Evolutionary conservation across 306 rosid genomes (phyloP), one percentile per base, ranked within the genome.

Genomic region (Notholithocarpus densiflorus): DNA sequence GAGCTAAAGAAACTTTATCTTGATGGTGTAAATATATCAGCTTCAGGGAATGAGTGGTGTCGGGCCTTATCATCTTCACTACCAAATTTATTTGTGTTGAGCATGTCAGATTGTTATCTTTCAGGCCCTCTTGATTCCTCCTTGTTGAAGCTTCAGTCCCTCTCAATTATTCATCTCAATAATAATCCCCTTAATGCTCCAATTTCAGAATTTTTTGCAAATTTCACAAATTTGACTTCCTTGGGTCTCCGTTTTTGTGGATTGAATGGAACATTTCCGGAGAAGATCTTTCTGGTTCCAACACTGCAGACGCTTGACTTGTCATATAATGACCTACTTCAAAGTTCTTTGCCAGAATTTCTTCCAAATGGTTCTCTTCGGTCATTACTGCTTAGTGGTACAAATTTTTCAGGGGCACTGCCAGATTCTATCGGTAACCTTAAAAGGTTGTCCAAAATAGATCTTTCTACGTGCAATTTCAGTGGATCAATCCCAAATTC

Each of bases 381-480:
- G 19, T 45, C 27, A 4, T 11, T 86, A 11, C 29, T 74, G 1
- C 87, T 80, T 1, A 1, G 1, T 1, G 0, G 1, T 34, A 75
- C 87, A 2, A 77, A 15, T 2, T 80, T 86, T 21, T 56, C 86
- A 7, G 88, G 86, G 14, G 4, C 1, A 2, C 20, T 75, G 18
- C 84, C 88, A 0, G 20, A 72, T 6, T 85, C 84, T 32, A 72
- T 85, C 0, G 86, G 86, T 1, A 1, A 68, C 24, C 83, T 76
- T 51, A 6, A 2, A 29, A 60, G 23, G 26, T 27, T 86, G 81
- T 60, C 78, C 56, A 80, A 1, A 13, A 2, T 86, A 40, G 83
- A 83, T 21, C 18, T 86, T 6, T 4, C 60, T 20, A 4, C 0
- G 11, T 78, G 87, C 69, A 51, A 32, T 4, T 87, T 87, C 51